A percentile compares a stretch with the other conserved stretches of the same genome.
Evolutionary conservation across 257 asterid species (phyloP).

Genomic region (Salvia splendens): DNA sequence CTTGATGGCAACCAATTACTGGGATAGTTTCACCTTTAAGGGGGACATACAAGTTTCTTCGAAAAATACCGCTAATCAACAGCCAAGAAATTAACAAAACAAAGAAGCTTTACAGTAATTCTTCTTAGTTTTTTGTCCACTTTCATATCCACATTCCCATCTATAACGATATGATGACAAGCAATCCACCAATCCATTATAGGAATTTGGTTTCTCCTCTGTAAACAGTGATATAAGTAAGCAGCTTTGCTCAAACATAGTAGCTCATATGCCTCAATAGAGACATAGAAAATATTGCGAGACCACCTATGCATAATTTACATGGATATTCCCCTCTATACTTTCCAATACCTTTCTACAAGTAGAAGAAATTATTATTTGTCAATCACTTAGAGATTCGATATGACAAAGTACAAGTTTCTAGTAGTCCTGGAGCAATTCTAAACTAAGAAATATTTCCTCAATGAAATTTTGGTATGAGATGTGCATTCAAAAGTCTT

Average conservation of each 20-base stretch:
- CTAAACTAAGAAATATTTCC: neutral
- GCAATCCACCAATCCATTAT: neutral
- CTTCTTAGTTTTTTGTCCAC: constrained; percentile 5
- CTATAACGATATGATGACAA: constrained; percentile 1
- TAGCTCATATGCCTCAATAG: neutral
- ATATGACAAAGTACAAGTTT: neutral
- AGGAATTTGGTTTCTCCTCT: neutral
- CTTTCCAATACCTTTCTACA: neutral
- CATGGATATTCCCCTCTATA: neutral
- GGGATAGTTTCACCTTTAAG: constrained; percentile 4
- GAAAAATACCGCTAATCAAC: neutral
- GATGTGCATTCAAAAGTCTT: neutral
- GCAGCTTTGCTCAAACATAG: neutral
- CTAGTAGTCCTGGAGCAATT: too few species aligned
- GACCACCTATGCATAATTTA: neutral
- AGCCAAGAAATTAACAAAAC: constrained; percentile 11
- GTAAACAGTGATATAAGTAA: neutral
- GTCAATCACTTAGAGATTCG: neutral
- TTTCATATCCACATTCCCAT: neutral
- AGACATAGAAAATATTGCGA: constrained; percentile 4
- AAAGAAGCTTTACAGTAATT: neutral
- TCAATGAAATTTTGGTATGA: neutral
- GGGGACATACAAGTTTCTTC: neutral
- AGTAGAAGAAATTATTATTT: too few species aligned
- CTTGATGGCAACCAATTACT: neutral